Evolutionary conservation across 495 filamentous ascomycete species (phyloP).

Genomic region (Bathelium albidoporum): DNA sequence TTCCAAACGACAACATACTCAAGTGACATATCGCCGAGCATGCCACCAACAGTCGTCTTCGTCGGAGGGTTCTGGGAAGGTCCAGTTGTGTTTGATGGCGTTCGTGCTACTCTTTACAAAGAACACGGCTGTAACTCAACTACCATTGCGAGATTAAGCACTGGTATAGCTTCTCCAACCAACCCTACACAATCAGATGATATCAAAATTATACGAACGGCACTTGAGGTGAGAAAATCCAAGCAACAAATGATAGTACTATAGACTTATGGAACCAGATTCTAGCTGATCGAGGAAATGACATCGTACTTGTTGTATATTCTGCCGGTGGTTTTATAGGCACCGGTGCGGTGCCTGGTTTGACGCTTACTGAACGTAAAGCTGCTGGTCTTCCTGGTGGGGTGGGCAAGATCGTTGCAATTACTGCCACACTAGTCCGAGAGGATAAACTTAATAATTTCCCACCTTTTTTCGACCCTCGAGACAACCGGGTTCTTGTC

Average conservation of each 20-base stretch:
- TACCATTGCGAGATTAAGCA: background rate
- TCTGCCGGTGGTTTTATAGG: slow-evolving; percentile 1
- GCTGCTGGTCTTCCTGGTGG: slow-evolving; percentile 4
- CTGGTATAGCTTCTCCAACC: background rate
- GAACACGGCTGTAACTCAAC: background rate
- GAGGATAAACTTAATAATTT: background rate
- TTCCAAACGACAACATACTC: background rate
- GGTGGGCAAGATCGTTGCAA: background rate
- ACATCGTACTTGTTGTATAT: slow-evolving; percentile 1
- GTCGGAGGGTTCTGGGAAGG: background rate
- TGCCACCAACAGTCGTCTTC: background rate
- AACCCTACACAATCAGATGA: background rate
- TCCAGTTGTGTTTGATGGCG: background rate
- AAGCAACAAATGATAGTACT: background rate
- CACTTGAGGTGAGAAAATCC: background rate
- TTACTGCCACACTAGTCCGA: background rate
- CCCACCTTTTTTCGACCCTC: background rate
- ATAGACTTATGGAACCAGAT: background rate
- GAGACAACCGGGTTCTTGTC: background rate
- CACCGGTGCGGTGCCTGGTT: background rate
- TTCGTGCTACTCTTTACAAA: background rate
- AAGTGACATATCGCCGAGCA: background rate
- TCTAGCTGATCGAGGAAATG: background rate
- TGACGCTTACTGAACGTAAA: background rate
- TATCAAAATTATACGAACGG: background rate